A percentile compares a stretch with the other conserved stretches of the same genome.
Conservation (phyloP, 805 yeast species). For the Barnettozyma pratensis region DNA sequence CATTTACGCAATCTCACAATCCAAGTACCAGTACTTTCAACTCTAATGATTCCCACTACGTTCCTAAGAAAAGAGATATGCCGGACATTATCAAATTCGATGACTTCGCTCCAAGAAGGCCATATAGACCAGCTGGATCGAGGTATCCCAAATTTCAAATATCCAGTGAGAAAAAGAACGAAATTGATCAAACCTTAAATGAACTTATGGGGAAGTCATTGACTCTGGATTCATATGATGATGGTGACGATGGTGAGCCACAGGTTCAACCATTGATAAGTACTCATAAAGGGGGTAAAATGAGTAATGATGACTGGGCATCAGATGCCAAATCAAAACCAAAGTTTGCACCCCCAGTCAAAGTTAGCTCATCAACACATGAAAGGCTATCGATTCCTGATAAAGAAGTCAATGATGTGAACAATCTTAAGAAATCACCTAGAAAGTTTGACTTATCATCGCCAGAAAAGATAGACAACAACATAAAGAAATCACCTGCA, state of each 20-base stretch:
- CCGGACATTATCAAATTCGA: constrained; percentile 24
- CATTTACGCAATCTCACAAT: background rate
- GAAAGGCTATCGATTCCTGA: background rate
- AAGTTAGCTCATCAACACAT: background rate
- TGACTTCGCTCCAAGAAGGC: constrained; percentile 14
- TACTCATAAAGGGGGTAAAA: constrained; percentile 10
- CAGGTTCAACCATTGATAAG: constrained; percentile 3
- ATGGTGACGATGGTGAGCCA: background rate
- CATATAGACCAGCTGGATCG: constrained; percentile 2
- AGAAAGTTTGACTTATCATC: constrained; percentile 3
- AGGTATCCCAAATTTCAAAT: constrained; percentile 20
- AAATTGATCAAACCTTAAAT: constrained; percentile 16
- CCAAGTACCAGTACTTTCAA: background rate
- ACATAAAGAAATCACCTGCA: constrained; percentile 17
- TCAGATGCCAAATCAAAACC: constrained; percentile 9
- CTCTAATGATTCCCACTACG: background rate
- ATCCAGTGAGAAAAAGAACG: constrained; percentile 14
- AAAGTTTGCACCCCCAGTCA: constrained; percentile 3
- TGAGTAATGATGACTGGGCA: constrained; percentile 4
- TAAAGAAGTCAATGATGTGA: background rate
- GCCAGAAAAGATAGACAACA: background rate
- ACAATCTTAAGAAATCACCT: constrained; percentile 12
- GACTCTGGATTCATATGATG: background rate
- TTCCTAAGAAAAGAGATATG: constrained; percentile 10
- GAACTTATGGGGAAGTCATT: constrained; percentile 12